Conservation (phyloP, 2,329 filamentous ascomycete genomes). For the Nemania sp. region DNA sequence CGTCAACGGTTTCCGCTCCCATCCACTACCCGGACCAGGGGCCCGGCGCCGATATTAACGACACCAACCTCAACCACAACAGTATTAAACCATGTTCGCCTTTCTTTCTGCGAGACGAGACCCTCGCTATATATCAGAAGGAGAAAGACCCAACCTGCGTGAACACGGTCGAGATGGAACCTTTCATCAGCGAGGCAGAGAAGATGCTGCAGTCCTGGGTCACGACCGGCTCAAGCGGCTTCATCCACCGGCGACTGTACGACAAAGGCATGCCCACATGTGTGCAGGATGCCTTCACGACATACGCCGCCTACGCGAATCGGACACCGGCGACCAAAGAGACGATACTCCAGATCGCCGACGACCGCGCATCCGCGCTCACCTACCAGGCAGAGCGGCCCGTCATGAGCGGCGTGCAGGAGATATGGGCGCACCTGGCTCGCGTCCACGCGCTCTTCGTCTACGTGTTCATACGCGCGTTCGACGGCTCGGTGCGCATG, state of each 20-base stretch:
- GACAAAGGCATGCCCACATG: slow-evolving; percentile 21
- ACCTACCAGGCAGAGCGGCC: background rate
- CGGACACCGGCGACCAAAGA: slow-evolving; percentile 21
- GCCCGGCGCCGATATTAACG: background rate
- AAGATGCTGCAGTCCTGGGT: slow-evolving; percentile 20
- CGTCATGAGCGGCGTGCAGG: slow-evolving; percentile 6
- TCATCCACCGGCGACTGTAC: slow-evolving; percentile 20
- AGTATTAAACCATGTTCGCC: background rate
- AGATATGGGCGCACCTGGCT: slow-evolving; percentile 15
- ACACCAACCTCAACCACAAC: background rate
- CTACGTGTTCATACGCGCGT: slow-evolving; percentile 15
- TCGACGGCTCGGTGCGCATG: slow-evolving; percentile 16
- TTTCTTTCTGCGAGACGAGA: slow-evolving; percentile 17
- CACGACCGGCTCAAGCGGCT: slow-evolving; percentile 7
- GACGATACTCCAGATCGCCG: slow-evolving; percentile 16
- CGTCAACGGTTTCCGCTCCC: background rate
- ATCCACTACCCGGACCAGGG: background rate
- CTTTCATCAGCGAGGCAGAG: slow-evolving; percentile 17
- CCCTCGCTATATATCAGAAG: slow-evolving; percentile 10
- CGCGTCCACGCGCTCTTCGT: slow-evolving; percentile 16
- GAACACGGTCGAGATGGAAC: slow-evolving; percentile 13
- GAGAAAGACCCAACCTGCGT: slow-evolving; percentile 4
- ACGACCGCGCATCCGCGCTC: slow-evolving; percentile 16
- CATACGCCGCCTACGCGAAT: slow-evolving; percentile 11
- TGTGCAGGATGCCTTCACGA: slow-evolving; percentile 23